A percentile compares a stretch with the other conserved stretches of the same genome.
Evolutionary conservation across 202 grass and related monocot species (phyloP).

Genomic region (Digitaria exilis): DNA sequence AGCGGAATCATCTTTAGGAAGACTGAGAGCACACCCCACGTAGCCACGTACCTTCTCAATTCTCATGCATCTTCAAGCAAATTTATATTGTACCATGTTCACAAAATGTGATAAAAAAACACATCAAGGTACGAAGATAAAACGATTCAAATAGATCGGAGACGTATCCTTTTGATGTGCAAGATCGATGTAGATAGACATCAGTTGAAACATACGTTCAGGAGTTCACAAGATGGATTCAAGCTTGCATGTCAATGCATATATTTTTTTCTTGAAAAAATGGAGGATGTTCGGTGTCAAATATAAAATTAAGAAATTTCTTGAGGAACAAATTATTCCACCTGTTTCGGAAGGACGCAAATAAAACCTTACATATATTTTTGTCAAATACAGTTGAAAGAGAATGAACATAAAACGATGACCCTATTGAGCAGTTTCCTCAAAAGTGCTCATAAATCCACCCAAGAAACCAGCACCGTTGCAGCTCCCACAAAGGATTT

Average conservation of each 20-base stretch:
- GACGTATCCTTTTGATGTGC: background rate
- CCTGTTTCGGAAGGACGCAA: background rate
- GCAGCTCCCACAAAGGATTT: constrained; percentile 92
- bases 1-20: too few relatives aligned
- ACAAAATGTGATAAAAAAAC: background rate
- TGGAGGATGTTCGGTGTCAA: background rate
- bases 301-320: background rate
- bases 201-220: background rate
- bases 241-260: background rate
- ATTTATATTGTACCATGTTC: too few relatives aligned
- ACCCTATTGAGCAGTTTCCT: constrained; percentile 55
- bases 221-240: background rate
- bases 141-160: too few relatives aligned
- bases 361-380: background rate
- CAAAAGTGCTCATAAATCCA: constrained; percentile 74
- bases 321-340: background rate
- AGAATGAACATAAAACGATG: background rate
- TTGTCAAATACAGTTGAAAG: background rate
- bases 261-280: background rate
- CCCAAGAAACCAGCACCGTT: constrained; percentile 94
- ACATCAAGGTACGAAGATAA: background rate
- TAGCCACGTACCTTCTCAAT: too few relatives aligned
- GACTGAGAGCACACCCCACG: too few relatives aligned
- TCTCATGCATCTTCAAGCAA: too few relatives aligned
- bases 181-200: background rate